Base-by-base conservation (phyloP, 1,139 yeast species). In the Pichia sp. region DNA sequence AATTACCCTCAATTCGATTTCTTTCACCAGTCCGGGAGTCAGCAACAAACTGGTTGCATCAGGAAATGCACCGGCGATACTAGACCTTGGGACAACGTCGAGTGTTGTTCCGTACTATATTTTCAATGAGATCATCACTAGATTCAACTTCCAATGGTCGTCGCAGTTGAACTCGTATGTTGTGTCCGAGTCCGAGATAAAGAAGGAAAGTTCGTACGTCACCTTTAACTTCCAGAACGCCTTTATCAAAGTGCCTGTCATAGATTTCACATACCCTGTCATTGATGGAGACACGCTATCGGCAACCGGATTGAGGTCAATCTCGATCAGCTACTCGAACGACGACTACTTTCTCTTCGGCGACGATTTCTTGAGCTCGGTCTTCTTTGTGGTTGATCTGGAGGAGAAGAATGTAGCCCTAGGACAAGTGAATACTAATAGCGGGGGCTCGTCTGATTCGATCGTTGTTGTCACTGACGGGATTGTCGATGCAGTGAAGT, bases 31-130 rank as follows among this genome's bases (percentile, higher is more conserved):
- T 7, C 43, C 45, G 13, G 10, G 8, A n/a, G 10, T 45, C 23
- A 31, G 23, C 36, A 19, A 46, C 5, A 47, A 44, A 6, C 52
- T 58, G 16, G 67, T 77, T 48, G 77, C 75, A 40, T 53, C 62
- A 13, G 62, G 67, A 31, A 63, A 65, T 46, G 62, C 70, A 30
- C 70, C 78, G 0, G 84, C 80, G 2, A 67, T 81, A 49, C 67
- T 85, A 42, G 90, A 85, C 67, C 75, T 86, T 3, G 90, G 90
- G 30, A 76, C 87, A 8, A 79, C 88, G 1, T 67, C 77, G 46
- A 72, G 83, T 8, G 75, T 74, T 57, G 66, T 82, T 1, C 85
- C 87, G 16, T 53, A 63, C 2, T 65, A 61, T 15, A 62, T 77
- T 31, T 68, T 79, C 7, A 64, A 66, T 3, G 60, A 68, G 8